Base-by-base conservation (phyloP, 139 green algal species). In the Closterium sp. region DNA sequence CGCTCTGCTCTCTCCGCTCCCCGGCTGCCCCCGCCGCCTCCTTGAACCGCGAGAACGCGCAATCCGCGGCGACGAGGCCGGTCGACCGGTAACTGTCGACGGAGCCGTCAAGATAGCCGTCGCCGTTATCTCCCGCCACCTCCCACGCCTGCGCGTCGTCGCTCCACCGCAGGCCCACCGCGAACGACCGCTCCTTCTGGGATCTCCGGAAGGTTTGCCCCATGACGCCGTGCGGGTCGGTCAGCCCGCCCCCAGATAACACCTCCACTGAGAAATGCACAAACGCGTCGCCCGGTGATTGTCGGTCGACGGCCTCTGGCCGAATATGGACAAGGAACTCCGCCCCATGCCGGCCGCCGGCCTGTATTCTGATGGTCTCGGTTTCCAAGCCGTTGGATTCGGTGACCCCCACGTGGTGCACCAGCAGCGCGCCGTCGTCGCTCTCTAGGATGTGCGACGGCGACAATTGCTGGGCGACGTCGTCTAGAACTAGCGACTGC, bases 1-100 rank as follows among this genome's bases (percentile, higher is more conserved):
- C 85, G 8, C 34, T 33, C 30, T 33, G 10, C 85, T 88, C 32
- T n/a, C 32, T 88, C 30, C 85, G 85, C 23, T 5, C 32, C 30
- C 33, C 33, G 23, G 33, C 33, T 2, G 16, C 23, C 25, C 30
- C 85, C 19, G 19, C 85, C 85, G 32, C 33, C 85, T n/a, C 31
- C 25, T 88, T 33, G 33, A 91, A 91, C 25, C 34, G 33, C 25
- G 66, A 85, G 69, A 89, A 91, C 89, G 90, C 90, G 32, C 89
- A 91, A 84, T 91, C 89, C 25, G 89, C 84, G n/a, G n/a, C 32
- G n/a, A 91, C 21, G 76, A 91, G 30, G n/a, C 89, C 81, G 89
- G 66, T 64, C 33, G 69, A 30, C 9, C 30, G 32, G 32, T 91
- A 91, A 25, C 90, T 84, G 0, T 91, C 89, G n/a, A 64, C 34